Evolutionary conservation across 495 filamentous ascomycete species (phyloP).

Genomic region (Bathelium albidoporum): DNA sequence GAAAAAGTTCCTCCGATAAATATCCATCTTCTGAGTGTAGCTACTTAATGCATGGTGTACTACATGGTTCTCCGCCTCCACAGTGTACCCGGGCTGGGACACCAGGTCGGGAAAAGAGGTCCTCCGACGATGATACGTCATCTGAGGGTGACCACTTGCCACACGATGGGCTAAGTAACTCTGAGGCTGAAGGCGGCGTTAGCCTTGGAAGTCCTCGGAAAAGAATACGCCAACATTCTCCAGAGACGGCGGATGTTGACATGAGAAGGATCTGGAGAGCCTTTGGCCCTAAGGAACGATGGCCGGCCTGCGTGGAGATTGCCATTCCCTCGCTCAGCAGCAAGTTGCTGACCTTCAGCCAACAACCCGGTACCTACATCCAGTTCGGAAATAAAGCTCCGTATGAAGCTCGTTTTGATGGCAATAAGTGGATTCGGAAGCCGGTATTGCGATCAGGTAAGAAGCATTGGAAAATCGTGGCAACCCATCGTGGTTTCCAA

Average conservation of each 20-base stretch:
- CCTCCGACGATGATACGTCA: not conserved
- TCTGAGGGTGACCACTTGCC: not conserved
- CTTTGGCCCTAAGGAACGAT: not conserved
- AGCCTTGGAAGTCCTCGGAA: not conserved
- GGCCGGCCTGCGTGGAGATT: not conserved
- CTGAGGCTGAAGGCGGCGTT: not conserved
- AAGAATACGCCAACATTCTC: not conserved
- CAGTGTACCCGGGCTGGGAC: not conserved
- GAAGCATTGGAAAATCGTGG: not conserved
- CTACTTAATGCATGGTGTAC: too few relatives aligned
- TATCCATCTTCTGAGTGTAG: too few relatives aligned
- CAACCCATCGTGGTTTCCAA: not conserved
- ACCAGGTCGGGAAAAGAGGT: not conserved
- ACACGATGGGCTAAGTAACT: too few relatives aligned
- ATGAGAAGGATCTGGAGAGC: not conserved
- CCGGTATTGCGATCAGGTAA: not conserved
- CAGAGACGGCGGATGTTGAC: not conserved
- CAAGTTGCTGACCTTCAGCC: not conserved
- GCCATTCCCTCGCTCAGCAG: not conserved
- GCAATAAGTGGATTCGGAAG: not conserved
- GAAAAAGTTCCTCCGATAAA: not conserved
- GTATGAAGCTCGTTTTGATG: not conserved
- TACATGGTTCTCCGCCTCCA: too few relatives aligned
- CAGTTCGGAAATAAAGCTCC: not conserved
- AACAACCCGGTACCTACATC: not conserved